A percentile compares a stretch with the other conserved stretches of the same genome.
Evolutionary conservation across 1,284 basidiomycete genomes (phyloP).

Genomic region (Agroathelia rolfsii): DNA sequence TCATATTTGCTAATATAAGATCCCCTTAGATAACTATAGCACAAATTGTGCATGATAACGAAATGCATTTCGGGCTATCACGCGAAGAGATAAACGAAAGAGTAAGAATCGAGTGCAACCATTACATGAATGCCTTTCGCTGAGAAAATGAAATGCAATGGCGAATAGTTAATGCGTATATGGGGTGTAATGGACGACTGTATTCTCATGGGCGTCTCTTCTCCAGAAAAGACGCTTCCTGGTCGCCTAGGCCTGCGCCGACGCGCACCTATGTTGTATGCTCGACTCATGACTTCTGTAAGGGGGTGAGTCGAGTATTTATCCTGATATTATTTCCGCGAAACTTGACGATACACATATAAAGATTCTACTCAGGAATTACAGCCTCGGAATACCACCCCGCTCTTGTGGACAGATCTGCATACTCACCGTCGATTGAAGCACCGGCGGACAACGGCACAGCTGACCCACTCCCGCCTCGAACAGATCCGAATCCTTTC

Average conservation of each 20-base stretch:
- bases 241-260: constrained; percentile 75
- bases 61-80: constrained; percentile 68
- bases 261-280: constrained; percentile 79
- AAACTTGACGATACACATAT: constrained; percentile 8
- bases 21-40: constrained; percentile 75
- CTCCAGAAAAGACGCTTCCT: constrained; percentile 70
- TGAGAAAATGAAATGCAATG: constrained; percentile 3
- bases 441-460: constrained; percentile 17
- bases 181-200: constrained; percentile 94
- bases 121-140: constrained; percentile 2
- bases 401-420: constrained; percentile 34
- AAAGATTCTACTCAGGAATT: constrained; percentile 63
- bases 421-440: constrained; percentile 21
- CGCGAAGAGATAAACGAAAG: constrained; percentile 72
- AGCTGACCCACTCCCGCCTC: no score
- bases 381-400: constrained; percentile 28
- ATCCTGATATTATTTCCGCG: no score
- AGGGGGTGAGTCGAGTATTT: no score
- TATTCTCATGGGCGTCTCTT: constrained; percentile 80
- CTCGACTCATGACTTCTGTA: constrained; percentile 62
- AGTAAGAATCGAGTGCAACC: constrained; percentile 26
- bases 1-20: constrained; percentile 6
- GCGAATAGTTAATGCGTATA: constrained; percentile 58
- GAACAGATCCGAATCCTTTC: no score
- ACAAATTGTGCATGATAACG: constrained; percentile 93